Base-by-base conservation (phyloP, 495 filamentous ascomycete genomes). In the Neurospora intermedia region DNA sequence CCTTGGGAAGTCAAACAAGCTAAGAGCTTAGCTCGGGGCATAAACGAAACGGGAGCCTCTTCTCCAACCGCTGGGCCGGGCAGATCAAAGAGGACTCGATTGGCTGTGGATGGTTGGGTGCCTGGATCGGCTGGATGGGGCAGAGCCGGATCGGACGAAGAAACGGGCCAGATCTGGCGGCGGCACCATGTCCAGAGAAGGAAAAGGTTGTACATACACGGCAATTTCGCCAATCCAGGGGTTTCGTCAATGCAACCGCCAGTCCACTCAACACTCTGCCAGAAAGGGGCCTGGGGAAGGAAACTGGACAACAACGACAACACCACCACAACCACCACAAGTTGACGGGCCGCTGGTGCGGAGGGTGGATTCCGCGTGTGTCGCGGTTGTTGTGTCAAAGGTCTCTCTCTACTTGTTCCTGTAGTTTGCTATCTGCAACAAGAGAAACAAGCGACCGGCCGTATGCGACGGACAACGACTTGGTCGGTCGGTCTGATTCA, bases 1-100 rank as follows among this genome's bases (percentile, higher is more conserved):
- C 54, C 54, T 66, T 66, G 18, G 74, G 48, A 18, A 59, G 43
- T 76, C 79, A 78, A 76, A 80, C 78, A 76, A 74, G 77, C 76
- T 77, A 77, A 73, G 71, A 20, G 59, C 27, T 43, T 43, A 46
- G 69, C 27, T 59, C 45, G 72, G 40, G 0, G 35, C 35, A 38
- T 38, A 38, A 38, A 38, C 35, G 35, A 38, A 41, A 43, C 70
- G 74, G 74, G 38, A 15, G n/a, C 39, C 16, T 62, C 75, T 76
- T 43, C 73, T 78, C 75, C 76, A 75, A 62, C 71, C 69, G 76
- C 69, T 69, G 48, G 43, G 76, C 48, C 62, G 48, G 69, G 71
- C 41, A 69, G 72, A 41, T 46, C 35, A 62, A 38, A 11, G 43
- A 66, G 39, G 10, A 48, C n/a, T 66, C 69, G 62, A 69, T 48